Evolutionary conservation across 495 filamentous ascomycete genomes (phyloP).

Genomic region (Polyplosphaeria fusca): DNA sequence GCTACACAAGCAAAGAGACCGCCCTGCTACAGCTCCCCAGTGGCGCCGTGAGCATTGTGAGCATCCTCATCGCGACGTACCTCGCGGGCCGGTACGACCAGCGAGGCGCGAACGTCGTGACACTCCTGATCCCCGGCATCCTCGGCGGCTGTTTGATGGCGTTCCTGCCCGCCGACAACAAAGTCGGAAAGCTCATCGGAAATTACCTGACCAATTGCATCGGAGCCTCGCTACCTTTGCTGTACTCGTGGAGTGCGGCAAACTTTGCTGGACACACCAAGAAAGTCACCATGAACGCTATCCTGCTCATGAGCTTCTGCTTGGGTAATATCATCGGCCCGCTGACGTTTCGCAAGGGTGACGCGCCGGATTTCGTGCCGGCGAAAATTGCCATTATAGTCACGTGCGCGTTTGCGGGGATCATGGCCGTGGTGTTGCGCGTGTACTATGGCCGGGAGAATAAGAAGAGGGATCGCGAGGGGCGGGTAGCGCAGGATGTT

Average conservation of each 20-base stretch:
- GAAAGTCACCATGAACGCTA: constrained; percentile 10
- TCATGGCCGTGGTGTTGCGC: background rate
- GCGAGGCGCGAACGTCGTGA: background rate
- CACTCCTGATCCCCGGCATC: constrained; percentile 7
- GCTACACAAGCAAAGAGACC: constrained; percentile 51
- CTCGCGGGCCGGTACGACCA: background rate
- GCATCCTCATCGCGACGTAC: background rate
- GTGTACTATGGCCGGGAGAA: constrained; percentile 9
- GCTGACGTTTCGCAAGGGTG: constrained; percentile 58
- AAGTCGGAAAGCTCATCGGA: background rate
- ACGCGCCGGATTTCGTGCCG: constrained; percentile 44
- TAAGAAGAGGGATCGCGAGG: constrained; percentile 31
- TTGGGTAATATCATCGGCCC: constrained; percentile 39
- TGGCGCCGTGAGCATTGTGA: background rate
- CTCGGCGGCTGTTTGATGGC: background rate
- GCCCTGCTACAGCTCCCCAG: constrained; percentile 34
- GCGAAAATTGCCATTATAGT: constrained; percentile 20
- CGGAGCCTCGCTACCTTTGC: constrained; percentile 47
- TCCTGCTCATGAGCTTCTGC: constrained; percentile 48
- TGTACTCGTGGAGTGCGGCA: constrained; percentile 38
- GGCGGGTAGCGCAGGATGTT: background rate
- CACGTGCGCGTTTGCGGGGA: constrained; percentile 1
- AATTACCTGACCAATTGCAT: background rate
- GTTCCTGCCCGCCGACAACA: background rate
- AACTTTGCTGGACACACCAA: constrained; percentile 25